A percentile compares a stretch with the other conserved stretches of the same genome.
Evolutionary conservation across 2,329 filamentous ascomycete genomes (phyloP).

Genomic region (Dothideomycetes sp.): DNA sequence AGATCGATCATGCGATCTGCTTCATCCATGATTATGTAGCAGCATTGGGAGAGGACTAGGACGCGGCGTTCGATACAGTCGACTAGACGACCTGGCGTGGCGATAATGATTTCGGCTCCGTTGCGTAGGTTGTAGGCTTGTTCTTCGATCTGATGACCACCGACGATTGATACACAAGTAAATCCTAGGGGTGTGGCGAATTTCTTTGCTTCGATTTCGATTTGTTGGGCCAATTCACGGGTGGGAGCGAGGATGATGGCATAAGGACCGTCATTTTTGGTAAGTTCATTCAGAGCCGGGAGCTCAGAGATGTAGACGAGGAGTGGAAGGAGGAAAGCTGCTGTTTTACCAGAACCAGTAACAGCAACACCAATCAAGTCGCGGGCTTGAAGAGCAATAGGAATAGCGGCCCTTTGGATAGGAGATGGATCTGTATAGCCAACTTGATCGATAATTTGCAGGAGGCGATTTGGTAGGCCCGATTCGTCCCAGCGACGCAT

Average conservation of each 20-base stretch:
- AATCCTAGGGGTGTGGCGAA: constrained; percentile 87
- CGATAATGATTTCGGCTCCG: constrained; percentile 94
- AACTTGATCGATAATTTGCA: constrained; percentile 73
- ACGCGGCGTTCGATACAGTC: constrained; percentile 93
- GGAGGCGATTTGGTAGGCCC: constrained; percentile 61
- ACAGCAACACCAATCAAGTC: constrained; percentile 98
- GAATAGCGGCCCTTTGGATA: constrained; percentile 89
- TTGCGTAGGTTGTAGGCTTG: constrained; percentile 84
- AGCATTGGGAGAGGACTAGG: constrained; percentile 88
- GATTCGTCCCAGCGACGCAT: constrained; percentile 95
- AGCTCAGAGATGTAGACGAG: constrained; percentile 91
- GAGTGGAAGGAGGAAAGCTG: constrained; percentile 83
- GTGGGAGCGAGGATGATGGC: constrained; percentile 95
- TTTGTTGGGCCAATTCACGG: constrained; percentile 94
- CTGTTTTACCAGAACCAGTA: constrained; percentile 97
- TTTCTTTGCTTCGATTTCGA: constrained; percentile 86
- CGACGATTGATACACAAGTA: constrained; percentile 93
- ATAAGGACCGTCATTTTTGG: constrained; percentile 91
- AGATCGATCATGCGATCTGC: constrained; percentile 98
- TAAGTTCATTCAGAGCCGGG: constrained; percentile 71
- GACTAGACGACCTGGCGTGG: constrained; percentile 92
- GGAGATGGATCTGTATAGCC: constrained; percentile 88
- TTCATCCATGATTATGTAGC: constrained; percentile 99
- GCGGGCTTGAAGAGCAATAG: constrained; percentile 82
- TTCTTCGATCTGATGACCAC: constrained; percentile 89